Conservation (phyloP, 2,329 filamentous ascomycete species). For the Penicillium sp. region DNA sequence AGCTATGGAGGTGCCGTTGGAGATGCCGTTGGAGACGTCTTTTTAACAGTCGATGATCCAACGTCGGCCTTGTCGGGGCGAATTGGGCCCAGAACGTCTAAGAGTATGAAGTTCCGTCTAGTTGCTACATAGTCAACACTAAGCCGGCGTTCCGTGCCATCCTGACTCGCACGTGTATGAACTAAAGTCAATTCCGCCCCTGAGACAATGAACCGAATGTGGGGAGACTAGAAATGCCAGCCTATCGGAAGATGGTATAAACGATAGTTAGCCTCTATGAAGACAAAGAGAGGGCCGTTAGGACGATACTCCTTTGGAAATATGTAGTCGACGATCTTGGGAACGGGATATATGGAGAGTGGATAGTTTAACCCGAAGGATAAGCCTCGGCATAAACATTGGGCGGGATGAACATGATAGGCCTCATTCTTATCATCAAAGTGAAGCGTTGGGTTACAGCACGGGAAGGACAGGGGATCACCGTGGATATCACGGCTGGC, state of each 20-base stretch:
- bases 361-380: constrained; percentile 1
- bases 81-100: constrained; percentile 9
- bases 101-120: constrained; percentile 5
- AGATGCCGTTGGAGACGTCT: neutral
- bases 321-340: neutral
- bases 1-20: neutral
- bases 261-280: neutral
- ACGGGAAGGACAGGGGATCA: neutral
- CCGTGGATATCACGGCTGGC: neutral
- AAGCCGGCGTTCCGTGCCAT: neutral
- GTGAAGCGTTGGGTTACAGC: constrained; percentile 18
- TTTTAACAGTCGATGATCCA: constrained; percentile 15
- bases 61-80: constrained; percentile 4
- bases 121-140: neutral
- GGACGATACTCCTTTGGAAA: neutral
- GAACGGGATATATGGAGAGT: neutral
- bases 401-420: constrained; percentile 9
- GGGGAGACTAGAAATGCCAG: neutral
- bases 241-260: neutral
- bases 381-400: constrained; percentile 1
- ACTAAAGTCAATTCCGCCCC: constrained; percentile 9
- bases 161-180: constrained; percentile 11
- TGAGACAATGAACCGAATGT: constrained; percentile 5
- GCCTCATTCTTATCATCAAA: constrained; percentile 4
- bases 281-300: neutral